Percentiles rank a stretch among this genome's conserved stretches.
Evolutionary conservation across 768 basidiomycete genomes (phyloP).

Genomic region (Leccinum uliginosum): DNA sequence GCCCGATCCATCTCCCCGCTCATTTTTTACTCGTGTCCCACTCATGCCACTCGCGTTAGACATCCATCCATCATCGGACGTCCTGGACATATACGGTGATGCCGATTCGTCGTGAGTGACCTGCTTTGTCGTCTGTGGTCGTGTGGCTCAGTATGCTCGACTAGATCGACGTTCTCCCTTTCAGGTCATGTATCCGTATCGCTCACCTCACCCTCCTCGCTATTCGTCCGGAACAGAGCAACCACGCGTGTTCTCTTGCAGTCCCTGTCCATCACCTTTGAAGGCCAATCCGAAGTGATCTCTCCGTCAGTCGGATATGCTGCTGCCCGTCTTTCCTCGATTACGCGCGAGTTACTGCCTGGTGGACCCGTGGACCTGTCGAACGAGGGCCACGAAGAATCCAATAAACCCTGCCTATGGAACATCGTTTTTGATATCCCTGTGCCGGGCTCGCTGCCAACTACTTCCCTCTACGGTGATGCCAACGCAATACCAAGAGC

Average conservation of each 20-base stretch:
- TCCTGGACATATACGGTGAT: slow-evolving; percentile 68
- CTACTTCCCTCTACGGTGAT: slow-evolving; percentile 47
- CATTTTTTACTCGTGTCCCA: not conserved
- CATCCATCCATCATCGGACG: slow-evolving; percentile 53
- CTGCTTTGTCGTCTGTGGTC: slow-evolving; percentile 2
- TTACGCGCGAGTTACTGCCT: slow-evolving; percentile 55
- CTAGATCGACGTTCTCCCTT: slow-evolving; percentile 81
- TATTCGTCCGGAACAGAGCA: slow-evolving; percentile 49
- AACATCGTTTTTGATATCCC: slow-evolving; percentile 76
- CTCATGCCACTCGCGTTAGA: slow-evolving; percentile 63
- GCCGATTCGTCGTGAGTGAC: slow-evolving; percentile 57
- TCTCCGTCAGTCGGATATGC: slow-evolving; percentile 64
- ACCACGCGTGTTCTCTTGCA: slow-evolving; percentile 54
- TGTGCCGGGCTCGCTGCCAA: slow-evolving; percentile 90
- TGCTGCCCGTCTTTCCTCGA: slow-evolving; percentile 60
- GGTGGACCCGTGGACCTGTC: slow-evolving; percentile 54
- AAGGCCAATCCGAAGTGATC: slow-evolving; percentile 79
- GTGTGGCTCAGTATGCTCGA: slow-evolving; percentile 5
- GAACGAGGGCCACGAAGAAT: slow-evolving; percentile 61
- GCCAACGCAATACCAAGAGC: slow-evolving; percentile 33
- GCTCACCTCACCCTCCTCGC: slow-evolving; percentile 50
- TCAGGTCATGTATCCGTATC: slow-evolving; percentile 75
- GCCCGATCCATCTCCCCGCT: slow-evolving; percentile 13
- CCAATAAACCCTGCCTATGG: slow-evolving; percentile 55
- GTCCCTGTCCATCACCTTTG: slow-evolving; percentile 73